Evolutionary conservation across 805 yeast species (phyloP).

Genomic region (Priceomyces castillae): DNA sequence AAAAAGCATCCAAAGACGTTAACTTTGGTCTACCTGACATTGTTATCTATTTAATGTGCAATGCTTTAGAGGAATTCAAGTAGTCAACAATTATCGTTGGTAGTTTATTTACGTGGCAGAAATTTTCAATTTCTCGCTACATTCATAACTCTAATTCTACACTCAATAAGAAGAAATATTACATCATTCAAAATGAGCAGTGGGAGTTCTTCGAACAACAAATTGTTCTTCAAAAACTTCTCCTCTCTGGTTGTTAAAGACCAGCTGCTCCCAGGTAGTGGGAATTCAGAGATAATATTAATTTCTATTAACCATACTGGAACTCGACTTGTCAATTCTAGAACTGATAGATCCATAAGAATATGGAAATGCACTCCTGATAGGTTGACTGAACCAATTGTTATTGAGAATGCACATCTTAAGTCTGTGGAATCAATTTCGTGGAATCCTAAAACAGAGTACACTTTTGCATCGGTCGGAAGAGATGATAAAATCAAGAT

Average conservation of each 20-base stretch:
- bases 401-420: constrained; percentile 41
- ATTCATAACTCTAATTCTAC: neutral
- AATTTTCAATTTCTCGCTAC: constrained; percentile 1
- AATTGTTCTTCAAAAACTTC: constrained; percentile 21
- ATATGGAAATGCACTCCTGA: constrained; percentile 34
- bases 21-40: constrained; percentile 36
- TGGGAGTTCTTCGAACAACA: constrained; percentile 9
- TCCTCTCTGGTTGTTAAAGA: constrained; percentile 14
- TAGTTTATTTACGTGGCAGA: neutral
- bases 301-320: constrained; percentile 43
- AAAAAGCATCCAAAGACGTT: constrained; percentile 79
- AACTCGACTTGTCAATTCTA: constrained; percentile 38
- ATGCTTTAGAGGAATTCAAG: neutral
- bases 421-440: constrained; percentile 38
- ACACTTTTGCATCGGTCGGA: constrained; percentile 48
- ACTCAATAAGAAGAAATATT: neutral
- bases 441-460: constrained; percentile 51
- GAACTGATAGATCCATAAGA: constrained; percentile 43
- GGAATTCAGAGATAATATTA: constrained; percentile 31
- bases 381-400: constrained; percentile 33
- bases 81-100: neutral
- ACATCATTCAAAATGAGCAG: constrained; percentile 3
- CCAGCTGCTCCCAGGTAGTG: constrained; percentile 14
- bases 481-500: constrained; percentile 44
- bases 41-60: neutral